Evolutionary conservation across 192 early-diverging fungal species (phyloP).

Genomic region (Podila minutissima): DNA sequence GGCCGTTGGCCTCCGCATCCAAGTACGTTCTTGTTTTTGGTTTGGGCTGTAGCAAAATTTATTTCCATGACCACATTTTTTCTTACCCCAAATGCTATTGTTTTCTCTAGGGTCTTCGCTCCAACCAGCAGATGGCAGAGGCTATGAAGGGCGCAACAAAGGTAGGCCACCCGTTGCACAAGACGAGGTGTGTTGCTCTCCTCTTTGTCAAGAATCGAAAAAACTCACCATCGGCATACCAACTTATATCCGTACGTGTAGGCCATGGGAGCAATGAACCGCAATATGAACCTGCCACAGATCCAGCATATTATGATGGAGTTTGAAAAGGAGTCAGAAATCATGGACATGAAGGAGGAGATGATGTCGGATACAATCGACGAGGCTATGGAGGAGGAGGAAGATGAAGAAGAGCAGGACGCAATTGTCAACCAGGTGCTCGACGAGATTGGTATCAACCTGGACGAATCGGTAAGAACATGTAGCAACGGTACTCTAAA

Average conservation of each 20-base stretch:
- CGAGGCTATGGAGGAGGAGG: conserved; percentile 93
- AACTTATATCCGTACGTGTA: conserved; percentile 6
- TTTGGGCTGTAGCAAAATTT: too few relatives aligned
- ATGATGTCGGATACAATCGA: conserved; percentile 99
- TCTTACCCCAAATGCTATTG: background rate
- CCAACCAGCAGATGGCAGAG: conserved; percentile 96
- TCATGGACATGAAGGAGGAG: conserved; percentile 99
- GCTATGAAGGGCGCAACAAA: conserved; percentile 96
- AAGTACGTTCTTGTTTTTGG: conserved; percentile 61
- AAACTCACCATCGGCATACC: background rate
- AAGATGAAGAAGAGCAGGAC: conserved; percentile 93
- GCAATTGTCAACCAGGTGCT: conserved; percentile 92
- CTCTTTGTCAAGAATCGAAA: background rate
- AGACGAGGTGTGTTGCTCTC: too few relatives aligned
- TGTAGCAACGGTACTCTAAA: background rate
- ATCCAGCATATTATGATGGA: conserved; percentile 98
- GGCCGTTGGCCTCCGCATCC: conserved; percentile 87
- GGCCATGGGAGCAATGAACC: conserved; percentile 98
- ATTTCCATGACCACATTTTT: background rate
- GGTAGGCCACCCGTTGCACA: conserved; percentile 22
- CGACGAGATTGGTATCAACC: conserved; percentile 93
- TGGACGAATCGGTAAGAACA: conserved; percentile 73
- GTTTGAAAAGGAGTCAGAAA: conserved; percentile 92
- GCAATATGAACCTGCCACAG: conserved; percentile 90
- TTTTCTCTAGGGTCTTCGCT: conserved; percentile 78